Base-by-base conservation (phyloP, 768 basidiomycete species). In the Pisolithus tinctorius region DNA sequence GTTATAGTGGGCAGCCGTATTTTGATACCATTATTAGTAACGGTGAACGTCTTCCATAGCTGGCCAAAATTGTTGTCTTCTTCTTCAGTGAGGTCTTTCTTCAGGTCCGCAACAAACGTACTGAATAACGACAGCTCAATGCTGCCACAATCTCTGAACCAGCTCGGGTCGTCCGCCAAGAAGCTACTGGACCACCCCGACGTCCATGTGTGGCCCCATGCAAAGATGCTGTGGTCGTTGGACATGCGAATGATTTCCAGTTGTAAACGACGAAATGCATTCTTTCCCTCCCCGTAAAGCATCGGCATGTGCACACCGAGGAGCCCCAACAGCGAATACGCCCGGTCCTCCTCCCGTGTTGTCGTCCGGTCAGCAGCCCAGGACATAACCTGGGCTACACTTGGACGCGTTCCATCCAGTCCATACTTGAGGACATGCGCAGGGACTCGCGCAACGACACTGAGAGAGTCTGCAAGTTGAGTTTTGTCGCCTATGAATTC, bases 311-410 rank as follows among this genome's bases (percentile, higher is more conserved):
- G 39, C 58, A 47, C 54, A 20, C 47, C 48, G 26, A 60, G 53
- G 7, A 60, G 34, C 3, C 51, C 56, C 38, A 60, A 43, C 16
- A 60, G 43, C 14, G 52, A 55, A 36, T 60, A 60, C 10, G 57
- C 54, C 14, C 25, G 50, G 23, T 60, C 20, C 20, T 20, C 20
- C 20, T 20, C 20, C 20, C 20, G 20, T 20, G 20, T 20, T 20
- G 20, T 20, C 20, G 20, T 20, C 20, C 20, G 20, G 20, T 20
- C 20, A 20, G 20, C 20, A 20, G 20, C 20, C 20, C 20, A 20
- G 20, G 20, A 20, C 20, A 20, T 20, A 20, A 20, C 20, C 20
- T 20, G 20, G 20, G 20, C 58, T 42, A 25, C 41, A 42, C 41
- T 17, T 1, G 17, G 17, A 42, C 11, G 39, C 6, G 10, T 23